phyloP scores from a whole-genome alignment of 2,329 filamentous ascomycete species.

The Claviceps quebecensis region DNA sequence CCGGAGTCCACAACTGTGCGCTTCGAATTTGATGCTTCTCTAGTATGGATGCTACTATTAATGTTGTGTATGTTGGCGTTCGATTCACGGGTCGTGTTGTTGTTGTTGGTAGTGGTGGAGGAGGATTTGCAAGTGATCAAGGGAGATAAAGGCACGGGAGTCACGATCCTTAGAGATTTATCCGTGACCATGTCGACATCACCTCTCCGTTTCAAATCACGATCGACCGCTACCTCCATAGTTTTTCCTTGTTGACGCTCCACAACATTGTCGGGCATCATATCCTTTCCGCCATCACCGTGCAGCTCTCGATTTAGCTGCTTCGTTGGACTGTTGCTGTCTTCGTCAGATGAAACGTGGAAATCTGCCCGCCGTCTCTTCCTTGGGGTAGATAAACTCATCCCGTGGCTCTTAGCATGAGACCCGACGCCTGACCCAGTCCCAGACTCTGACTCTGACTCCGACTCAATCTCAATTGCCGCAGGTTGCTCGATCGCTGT shows the following conservation, averaged over 20 bases:
- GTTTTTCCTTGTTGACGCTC: not conserved
- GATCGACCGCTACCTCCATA: constrained; percentile 2
- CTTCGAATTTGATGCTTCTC: not conserved
- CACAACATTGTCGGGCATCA: not conserved
- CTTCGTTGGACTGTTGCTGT: constrained; percentile 13
- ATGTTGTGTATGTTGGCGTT: not conserved
- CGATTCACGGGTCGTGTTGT: no score
- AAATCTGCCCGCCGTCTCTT: constrained; percentile 19
- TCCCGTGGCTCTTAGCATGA: constrained; percentile 16
- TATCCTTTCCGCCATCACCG: not conserved
- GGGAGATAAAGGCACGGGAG: constrained; percentile 4
- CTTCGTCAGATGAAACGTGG: constrained; percentile 17
- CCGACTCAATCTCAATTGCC: constrained; percentile 14
- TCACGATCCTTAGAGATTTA: not conserved
- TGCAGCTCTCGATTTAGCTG: constrained; percentile 14
- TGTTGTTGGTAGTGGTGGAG: no score
- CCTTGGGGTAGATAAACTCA: constrained; percentile 23
- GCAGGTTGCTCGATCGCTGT: constrained; percentile 12
- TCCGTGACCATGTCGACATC: no score
- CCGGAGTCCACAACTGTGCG: not conserved
- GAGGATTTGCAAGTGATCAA: not conserved
- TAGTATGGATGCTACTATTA: no score
- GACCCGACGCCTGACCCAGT: constrained; percentile 2
- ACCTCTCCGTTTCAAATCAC: not conserved
- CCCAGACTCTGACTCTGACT: constrained; percentile 1